Conservation (phyloP, 768 basidiomycete species). For the Mycena galericulata region DNA sequence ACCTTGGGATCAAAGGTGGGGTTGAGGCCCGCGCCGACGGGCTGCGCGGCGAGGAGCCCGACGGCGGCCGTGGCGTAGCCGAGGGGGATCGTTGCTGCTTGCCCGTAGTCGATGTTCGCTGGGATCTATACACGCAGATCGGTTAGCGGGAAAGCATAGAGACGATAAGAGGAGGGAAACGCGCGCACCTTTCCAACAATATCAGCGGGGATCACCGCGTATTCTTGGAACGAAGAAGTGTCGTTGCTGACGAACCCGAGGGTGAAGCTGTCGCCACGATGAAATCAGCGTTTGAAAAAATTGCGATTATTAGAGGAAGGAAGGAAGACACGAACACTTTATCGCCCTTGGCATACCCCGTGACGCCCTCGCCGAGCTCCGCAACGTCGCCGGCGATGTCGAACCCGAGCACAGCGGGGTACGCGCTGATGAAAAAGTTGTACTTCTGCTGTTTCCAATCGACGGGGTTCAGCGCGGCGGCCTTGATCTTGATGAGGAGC, state of each 20-base stretch:
- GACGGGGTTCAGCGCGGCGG: slow-evolving; percentile 59
- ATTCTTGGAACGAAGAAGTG: not conserved
- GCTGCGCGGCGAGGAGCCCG: slow-evolving; percentile 46
- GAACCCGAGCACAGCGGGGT: not conserved
- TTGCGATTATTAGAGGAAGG: not conserved
- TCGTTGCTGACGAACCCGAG: not conserved
- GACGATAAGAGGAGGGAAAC: too few species aligned
- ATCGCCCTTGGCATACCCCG: too few species aligned
- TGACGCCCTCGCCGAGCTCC: too few species aligned
- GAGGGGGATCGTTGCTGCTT: not conserved
- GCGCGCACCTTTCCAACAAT: not conserved
- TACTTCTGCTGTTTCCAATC: slow-evolving; percentile 50
- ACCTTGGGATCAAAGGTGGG: slow-evolving; percentile 41
- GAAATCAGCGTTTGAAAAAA: too few species aligned
- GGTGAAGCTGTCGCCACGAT: not conserved
- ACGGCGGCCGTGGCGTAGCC: not conserved
- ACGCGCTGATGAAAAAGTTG: not conserved
- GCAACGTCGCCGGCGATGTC: too few species aligned
- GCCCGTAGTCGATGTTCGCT: not conserved
- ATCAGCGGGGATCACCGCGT: not conserved
- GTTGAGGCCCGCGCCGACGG: slow-evolving; percentile 52
- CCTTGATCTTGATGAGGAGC: slow-evolving; percentile 54
- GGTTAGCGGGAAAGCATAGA: not conserved
- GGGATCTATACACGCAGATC: not conserved
- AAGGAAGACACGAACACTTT: not conserved